Conservation (phyloP, 2,329 filamentous ascomycete genomes). For the Ceratocystiopsis minuta region DNA sequence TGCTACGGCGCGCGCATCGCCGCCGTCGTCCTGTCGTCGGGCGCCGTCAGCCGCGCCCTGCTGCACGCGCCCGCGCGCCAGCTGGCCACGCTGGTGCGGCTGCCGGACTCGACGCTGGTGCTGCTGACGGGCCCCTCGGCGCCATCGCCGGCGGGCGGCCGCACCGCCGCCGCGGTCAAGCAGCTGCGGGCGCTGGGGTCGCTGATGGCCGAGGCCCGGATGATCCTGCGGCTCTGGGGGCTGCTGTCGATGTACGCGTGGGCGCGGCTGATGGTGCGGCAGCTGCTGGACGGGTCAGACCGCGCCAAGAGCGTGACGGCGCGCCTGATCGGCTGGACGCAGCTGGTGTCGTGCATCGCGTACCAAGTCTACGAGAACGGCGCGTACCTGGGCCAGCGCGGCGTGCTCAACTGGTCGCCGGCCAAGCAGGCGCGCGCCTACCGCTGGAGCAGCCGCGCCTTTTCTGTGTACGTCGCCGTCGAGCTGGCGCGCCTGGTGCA, state of each 20-base stretch:
- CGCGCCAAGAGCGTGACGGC: slow-evolving; percentile 23
- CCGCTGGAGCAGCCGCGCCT: slow-evolving; percentile 60
- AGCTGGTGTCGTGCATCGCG: slow-evolving; percentile 46
- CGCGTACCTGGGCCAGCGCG: slow-evolving; percentile 58
- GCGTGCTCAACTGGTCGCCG: slow-evolving; percentile 42
- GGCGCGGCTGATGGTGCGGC: slow-evolving; percentile 30
- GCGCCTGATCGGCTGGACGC: slow-evolving; percentile 40
- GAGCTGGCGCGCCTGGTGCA: slow-evolving; percentile 51
- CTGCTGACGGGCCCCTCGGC: slow-evolving; percentile 12
- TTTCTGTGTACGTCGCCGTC: slow-evolving; percentile 59
- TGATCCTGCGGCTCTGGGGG: slow-evolving; percentile 61
- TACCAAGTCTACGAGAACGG: slow-evolving; percentile 76
- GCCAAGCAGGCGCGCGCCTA: slow-evolving; percentile 42
- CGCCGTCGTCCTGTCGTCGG: slow-evolving; percentile 28
- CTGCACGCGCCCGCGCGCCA: slow-evolving; percentile 27
- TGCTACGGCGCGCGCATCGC: slow-evolving; percentile 47
- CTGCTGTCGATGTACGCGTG: slow-evolving; percentile 57
- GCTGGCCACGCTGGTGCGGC: slow-evolving; percentile 31
- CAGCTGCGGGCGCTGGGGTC: slow-evolving; percentile 42
- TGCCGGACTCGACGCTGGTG: slow-evolving; percentile 29
- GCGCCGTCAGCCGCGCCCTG: slow-evolving; percentile 37
- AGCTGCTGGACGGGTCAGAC: slow-evolving; percentile 10
- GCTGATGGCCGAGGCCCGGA: slow-evolving; percentile 52
- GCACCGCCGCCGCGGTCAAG: slow-evolving; percentile 18
- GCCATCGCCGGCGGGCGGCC: neutral